phyloP scores from a whole-genome alignment of 495 filamentous ascomycete genomes.

The Neurospora africana region DNA sequence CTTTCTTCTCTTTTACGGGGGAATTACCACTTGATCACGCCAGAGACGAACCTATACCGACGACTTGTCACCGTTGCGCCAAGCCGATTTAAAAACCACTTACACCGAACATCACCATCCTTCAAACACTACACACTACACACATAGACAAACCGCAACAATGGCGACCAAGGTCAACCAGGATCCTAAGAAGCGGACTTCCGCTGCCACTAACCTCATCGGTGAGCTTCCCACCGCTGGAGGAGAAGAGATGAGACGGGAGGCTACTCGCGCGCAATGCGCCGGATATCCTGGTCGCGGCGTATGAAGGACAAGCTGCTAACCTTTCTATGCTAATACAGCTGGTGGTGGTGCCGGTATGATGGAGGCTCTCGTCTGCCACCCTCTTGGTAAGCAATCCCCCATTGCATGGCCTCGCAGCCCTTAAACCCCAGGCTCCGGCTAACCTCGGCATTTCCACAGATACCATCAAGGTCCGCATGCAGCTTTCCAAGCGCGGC shows the following conservation, averaged over 20 bases:
- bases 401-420: background rate
- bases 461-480: constrained; percentile 98
- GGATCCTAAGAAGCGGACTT: constrained; percentile 68
- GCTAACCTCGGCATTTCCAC: constrained; percentile 4
- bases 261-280: background rate
- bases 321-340: constrained; percentile 24
- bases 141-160: constrained; percentile 6
- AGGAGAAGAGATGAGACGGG: background rate
- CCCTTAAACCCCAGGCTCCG: background rate
- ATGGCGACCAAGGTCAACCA: constrained; percentile 42
- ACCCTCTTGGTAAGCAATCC: constrained; percentile 70
- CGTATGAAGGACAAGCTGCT: constrained; percentile 12
- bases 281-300: background rate
- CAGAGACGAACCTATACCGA: background rate
- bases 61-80: background rate
- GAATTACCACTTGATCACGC: background rate
- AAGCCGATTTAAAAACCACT: background rate
- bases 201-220: constrained; percentile 86
- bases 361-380: constrained; percentile 97
- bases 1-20: background rate
- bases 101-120: background rate
- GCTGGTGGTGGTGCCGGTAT: constrained; percentile 96
- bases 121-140: background rate
- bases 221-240: constrained; percentile 42
- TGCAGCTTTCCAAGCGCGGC: constrained; percentile 90